phyloP scores from a whole-genome alignment of 1,284 basidiomycete genomes.

The Austroboletus olivaceoglutinosus region DNA sequence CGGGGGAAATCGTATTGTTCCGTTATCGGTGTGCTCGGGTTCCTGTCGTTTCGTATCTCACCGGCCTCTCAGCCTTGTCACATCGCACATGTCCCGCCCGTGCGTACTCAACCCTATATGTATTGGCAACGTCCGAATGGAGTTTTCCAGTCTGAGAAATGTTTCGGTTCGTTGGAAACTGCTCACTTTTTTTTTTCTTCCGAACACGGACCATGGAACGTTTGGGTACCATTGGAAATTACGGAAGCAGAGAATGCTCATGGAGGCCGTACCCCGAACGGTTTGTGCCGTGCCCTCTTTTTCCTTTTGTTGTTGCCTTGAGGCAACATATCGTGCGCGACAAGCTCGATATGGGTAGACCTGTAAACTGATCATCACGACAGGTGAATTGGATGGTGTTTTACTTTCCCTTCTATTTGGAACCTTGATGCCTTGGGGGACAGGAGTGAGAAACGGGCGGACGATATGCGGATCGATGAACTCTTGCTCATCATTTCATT shows the following conservation, averaged over 20 bases:
- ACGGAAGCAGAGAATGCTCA: not conserved
- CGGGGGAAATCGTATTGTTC: conserved; percentile 4
- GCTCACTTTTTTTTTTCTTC: not conserved
- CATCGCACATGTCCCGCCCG: not conserved
- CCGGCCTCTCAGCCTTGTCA: not conserved
- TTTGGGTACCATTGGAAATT: not conserved
- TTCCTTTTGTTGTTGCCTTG: not conserved
- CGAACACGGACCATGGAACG: not conserved
- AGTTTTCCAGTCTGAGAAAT: not conserved
- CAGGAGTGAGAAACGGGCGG: not conserved
- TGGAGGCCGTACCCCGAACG: not conserved
- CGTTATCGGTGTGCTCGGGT: conserved; percentile 12
- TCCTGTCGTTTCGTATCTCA: conserved; percentile 3
- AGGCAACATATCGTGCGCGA: not conserved
- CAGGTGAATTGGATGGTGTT: not conserved
- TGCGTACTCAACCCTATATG: not conserved
- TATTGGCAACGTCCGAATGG: not conserved
- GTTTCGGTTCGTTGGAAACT: not conserved
- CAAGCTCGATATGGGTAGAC: not conserved
- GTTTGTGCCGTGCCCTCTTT: not conserved
- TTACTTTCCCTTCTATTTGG: not conserved
- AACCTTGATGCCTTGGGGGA: not conserved
- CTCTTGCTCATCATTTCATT: not conserved
- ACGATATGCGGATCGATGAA: not conserved
- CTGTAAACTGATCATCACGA: not conserved